Conservation (phyloP, 1,284 basidiomycete genomes). For the Naganishia sp. region DNA sequence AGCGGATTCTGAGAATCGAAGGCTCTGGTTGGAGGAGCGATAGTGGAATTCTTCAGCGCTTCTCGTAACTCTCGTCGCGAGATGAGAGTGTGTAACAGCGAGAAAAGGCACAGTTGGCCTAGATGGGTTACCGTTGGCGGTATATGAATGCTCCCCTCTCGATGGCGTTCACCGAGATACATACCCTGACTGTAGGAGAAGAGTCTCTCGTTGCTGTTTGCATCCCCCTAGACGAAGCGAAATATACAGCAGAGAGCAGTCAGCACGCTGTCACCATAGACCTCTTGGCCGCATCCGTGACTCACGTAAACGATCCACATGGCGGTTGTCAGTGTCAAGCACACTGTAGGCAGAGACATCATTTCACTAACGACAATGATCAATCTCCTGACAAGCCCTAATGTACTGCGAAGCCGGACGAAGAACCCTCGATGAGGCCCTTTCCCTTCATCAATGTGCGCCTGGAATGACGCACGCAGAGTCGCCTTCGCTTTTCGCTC, state of each 20-base stretch:
- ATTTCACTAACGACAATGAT: slow-evolving; percentile 11
- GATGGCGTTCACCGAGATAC: background rate
- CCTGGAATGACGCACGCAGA: background rate
- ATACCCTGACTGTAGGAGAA: slow-evolving; percentile 19
- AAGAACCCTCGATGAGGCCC: background rate
- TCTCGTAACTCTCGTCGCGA: slow-evolving; percentile 12
- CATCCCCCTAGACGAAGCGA: slow-evolving; percentile 4
- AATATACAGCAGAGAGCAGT: too few relatives aligned
- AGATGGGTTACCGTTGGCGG: background rate
- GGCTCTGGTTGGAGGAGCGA: slow-evolving; percentile 2
- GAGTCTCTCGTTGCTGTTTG: slow-evolving; percentile 19
- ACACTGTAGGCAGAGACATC: slow-evolving; percentile 22
- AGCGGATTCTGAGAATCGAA: background rate
- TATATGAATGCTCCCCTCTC: too few relatives aligned
- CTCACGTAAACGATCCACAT: slow-evolving; percentile 22
- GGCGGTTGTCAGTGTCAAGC: slow-evolving; percentile 9
- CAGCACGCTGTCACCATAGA: background rate
- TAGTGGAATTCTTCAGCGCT: background rate
- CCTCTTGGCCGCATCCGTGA: background rate
- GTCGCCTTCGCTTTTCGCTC: slow-evolving; percentile 10
- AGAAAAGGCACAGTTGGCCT: slow-evolving; percentile 18
- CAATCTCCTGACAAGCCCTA: slow-evolving; percentile 10
- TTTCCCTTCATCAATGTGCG: background rate
- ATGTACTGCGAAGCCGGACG: background rate
- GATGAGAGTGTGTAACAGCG: slow-evolving; percentile 21